These are phyloP conservation scores for Schizochytrium sp. DNA, from an alignment of 108 stramenopile species.

Conservation along the genomic window DNA sequence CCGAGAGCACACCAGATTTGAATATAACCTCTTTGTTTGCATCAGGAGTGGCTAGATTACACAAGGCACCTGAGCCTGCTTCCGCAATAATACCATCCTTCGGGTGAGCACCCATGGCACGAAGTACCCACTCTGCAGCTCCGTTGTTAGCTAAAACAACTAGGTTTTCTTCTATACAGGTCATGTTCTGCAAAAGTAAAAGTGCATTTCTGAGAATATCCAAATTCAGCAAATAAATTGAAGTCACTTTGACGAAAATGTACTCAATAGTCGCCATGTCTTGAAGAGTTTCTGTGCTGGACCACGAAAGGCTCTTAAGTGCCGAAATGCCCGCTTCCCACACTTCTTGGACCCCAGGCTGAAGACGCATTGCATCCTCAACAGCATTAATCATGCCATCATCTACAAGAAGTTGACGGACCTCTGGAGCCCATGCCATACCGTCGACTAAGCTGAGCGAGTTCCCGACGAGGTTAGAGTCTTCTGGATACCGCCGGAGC, in stretches of 20 bases:
- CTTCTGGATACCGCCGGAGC: not conserved
- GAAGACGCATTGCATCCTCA: not conserved
- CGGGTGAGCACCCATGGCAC: slow-evolving; percentile 15
- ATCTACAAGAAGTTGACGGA: not conserved
- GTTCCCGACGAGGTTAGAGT: slow-evolving; percentile 4
- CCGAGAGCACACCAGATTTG: not conserved
- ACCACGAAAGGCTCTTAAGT: slow-evolving; percentile 56
- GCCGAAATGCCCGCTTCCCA: slow-evolving; percentile 38
- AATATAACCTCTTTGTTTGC: slow-evolving; percentile 14
- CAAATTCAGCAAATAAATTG: not conserved
- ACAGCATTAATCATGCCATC: not conserved
- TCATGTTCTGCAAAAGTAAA: slow-evolving; percentile 54
- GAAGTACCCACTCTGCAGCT: slow-evolving; percentile 44
- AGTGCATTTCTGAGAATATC: slow-evolving; percentile 40
- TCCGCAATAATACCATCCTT: slow-evolving; percentile 46
- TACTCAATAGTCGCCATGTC: not conserved
- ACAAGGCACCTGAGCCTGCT: slow-evolving; percentile 24
- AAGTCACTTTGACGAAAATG: not conserved
- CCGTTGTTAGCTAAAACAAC: not conserved
- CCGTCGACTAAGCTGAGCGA: not conserved
- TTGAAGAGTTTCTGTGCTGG: not conserved
- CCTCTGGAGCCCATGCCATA: not conserved
- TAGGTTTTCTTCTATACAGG: slow-evolving; percentile 35
- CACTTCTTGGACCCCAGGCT: slow-evolving; percentile 9
- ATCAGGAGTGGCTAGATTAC: slow-evolving; percentile 58